A percentile compares a stretch with the other conserved stretches of the same genome.
These are phyloP conservation scores for Nigrospora sphaerica DNA, from an alignment of 2,329 filamentous ascomycete species.

Conservation along the genomic window DNA sequence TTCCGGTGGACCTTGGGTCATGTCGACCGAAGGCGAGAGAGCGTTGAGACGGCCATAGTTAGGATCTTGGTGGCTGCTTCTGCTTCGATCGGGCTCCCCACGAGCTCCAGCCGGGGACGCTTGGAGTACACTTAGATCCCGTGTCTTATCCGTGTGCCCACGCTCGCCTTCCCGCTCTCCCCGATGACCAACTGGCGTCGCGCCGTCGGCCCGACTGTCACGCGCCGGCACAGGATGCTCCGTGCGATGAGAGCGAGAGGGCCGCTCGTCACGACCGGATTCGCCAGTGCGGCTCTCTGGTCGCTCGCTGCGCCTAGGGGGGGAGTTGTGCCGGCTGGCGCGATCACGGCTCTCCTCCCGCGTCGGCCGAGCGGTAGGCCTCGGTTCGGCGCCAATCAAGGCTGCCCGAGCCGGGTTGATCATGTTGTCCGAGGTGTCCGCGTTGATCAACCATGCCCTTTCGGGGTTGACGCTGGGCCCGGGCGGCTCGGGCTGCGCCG, in stretches of 20 bases:
- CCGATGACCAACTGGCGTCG: constrained; percentile 15
- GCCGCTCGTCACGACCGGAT: constrained; percentile 37
- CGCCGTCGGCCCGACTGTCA: constrained; percentile 21
- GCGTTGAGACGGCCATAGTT: constrained; percentile 57
- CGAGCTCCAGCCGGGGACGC: constrained; percentile 24
- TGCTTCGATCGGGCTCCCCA: constrained; percentile 42
- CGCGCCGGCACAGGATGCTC: constrained; percentile 22
- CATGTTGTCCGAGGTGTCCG: constrained; percentile 26
- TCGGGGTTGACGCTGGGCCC: constrained; percentile 50
- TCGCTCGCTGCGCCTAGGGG: constrained; percentile 37
- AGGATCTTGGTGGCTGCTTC: constrained; percentile 48
- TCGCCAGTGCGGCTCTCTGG: constrained; percentile 29
- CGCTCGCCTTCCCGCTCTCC: constrained; percentile 34
- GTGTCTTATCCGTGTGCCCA: constrained; percentile 27
- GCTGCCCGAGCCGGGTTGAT: constrained; percentile 43
- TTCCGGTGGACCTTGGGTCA: constrained; percentile 35
- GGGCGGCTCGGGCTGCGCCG: constrained; percentile 18
- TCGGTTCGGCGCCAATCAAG: constrained; percentile 34
- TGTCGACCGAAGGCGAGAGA: constrained; percentile 34
- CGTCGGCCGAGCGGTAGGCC: constrained; percentile 26
- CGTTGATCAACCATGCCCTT: constrained; percentile 39
- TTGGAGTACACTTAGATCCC: constrained; percentile 32
- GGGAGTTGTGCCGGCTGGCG: constrained; percentile 26
- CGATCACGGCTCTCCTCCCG: constrained; percentile 40
- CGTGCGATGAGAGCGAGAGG: constrained; percentile 32